These are phyloP conservation scores for Dictyostelium discoideum DNA, from an alignment of 78 protist genomes.

Conservation along the genomic window DNA sequence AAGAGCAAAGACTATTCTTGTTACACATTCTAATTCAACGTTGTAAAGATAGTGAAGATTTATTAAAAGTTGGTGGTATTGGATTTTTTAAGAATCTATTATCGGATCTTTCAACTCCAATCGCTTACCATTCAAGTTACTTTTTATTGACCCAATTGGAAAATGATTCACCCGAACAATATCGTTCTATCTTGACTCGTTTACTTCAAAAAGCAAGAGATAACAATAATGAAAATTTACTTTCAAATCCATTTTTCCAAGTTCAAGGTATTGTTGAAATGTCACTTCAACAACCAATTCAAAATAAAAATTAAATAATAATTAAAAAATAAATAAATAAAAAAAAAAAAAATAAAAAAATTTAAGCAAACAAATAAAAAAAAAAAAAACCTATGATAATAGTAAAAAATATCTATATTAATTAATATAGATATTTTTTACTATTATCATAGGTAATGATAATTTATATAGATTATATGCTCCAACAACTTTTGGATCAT, in stretches of 20 bases:
- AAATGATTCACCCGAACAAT: constrained; percentile 70
- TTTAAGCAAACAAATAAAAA: too few species aligned
- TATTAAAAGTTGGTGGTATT: constrained; percentile 54
- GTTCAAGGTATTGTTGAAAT: constrained; percentile 72
- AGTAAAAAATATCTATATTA: too few species aligned
- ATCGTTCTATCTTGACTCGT: constrained; percentile 45
- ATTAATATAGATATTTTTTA: too few species aligned
- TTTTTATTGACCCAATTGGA: constrained; percentile 74
- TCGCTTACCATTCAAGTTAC: constrained; percentile 75
- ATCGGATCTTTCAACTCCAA: constrained; percentile 30
- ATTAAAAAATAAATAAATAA: too few species aligned
- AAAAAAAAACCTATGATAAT: too few species aligned
- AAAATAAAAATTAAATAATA: background rate
- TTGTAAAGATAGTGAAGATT: constrained; percentile 32
- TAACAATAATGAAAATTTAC: constrained; percentile 55
- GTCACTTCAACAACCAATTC: constrained; percentile 16
- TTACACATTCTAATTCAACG: constrained; percentile 52
- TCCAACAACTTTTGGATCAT: constrained; percentile 45
- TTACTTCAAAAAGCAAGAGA: constrained; percentile 67
- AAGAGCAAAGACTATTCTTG: constrained; percentile 53
- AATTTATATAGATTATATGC: constrained; percentile 18
- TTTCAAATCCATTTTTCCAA: constrained; percentile 76
- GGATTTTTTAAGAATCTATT: constrained; percentile 58
- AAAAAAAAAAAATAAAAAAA: too few species aligned
- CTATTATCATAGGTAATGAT: background rate